Base-by-base conservation (phyloP, 768 basidiomycete genomes). In the Boletus edulis region DNA sequence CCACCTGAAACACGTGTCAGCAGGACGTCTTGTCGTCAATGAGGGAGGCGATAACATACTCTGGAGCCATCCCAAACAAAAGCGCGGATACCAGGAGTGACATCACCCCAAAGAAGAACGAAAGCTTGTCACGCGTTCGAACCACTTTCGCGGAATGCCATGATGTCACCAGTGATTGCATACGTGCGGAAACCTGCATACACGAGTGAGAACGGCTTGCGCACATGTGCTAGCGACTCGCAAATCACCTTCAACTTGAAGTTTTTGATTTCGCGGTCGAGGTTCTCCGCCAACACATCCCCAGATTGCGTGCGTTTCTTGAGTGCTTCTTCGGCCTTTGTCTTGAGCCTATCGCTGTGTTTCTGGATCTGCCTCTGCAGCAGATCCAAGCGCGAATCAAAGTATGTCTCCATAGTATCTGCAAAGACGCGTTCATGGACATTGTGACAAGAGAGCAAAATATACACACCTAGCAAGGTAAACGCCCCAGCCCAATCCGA, bases 361-460 rank as follows among this genome's bases (percentile, higher is more conserved):
- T 89, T 94, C 71, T 91, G 88, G 29, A 96, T 79, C 54, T 84
- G 85, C 40, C 94, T 85, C 69, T 96, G 90, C 4, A 91, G 72
- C 15, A 92, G 78, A 67, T 91, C 90, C 58, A 91, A 76, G 67
- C 90, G 87, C 2, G 94, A 93, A 74, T 98, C 94, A 68, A 94
- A 96, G 67, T 89, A 97, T 0, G 94, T 97, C 73, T 97, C 94
- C 69, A 94, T 77, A 10, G 94, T 96, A 72, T 97, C 94, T 95
- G 64, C 13, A 7, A 6, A 18, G 24, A 43, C 20, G 8, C 37
- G n/a, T 49, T 56, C 27, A 46, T 49, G 9, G 49, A 40, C 1
- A 41, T 13, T 7, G 11, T 17, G 15, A 22, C 46, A 20, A 17
- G 22, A 15, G 24, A 54, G 49, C 31, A 15, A 27, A 3, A 31